Percentiles rank a stretch among this genome's conserved stretches.
phyloP scores from a whole-genome alignment of 1,139 yeast genomes.

The Candida sanyaensis region DNA sequence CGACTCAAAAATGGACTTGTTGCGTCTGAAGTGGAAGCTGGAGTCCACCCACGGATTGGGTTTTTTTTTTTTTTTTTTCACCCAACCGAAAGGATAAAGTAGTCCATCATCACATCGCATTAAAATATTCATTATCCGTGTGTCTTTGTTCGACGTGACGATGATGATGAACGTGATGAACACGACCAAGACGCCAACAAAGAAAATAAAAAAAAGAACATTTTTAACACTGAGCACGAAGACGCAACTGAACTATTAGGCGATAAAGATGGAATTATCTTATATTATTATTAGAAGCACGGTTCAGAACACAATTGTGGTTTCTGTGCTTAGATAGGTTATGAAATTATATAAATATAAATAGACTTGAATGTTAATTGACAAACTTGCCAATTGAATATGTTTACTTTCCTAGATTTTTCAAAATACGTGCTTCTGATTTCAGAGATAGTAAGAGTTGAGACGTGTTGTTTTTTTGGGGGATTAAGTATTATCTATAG shows the following conservation, averaged over 20 bases:
- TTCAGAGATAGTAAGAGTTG: not conserved
- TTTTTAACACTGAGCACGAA: not conserved
- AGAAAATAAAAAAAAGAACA: not conserved
- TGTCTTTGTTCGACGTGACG: not conserved
- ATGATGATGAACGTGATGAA: not conserved
- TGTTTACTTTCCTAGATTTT: no score
- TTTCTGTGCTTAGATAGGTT: not conserved
- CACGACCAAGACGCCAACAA: not conserved
- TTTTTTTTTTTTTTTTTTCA: not conserved
- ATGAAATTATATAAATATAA: not conserved
- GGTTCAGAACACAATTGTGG: not conserved
- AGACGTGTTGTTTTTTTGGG: not conserved
- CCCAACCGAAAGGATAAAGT: not conserved
- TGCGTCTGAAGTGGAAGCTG: no score
- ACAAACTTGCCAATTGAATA: no score
- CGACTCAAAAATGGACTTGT: not conserved
- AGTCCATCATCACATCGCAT: not conserved
- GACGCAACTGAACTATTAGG: not conserved
- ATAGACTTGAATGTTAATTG: no score
- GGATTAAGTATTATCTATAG: not conserved
- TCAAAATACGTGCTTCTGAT: not conserved
- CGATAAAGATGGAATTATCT: not conserved
- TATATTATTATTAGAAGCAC: slow-evolving; percentile 1
- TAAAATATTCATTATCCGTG: not conserved
- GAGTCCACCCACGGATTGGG: no score